Percentiles rank a stretch among this genome's conserved stretches.
Conservation (phyloP, 148 eudicot species). For the Chenopodium album region DNA sequence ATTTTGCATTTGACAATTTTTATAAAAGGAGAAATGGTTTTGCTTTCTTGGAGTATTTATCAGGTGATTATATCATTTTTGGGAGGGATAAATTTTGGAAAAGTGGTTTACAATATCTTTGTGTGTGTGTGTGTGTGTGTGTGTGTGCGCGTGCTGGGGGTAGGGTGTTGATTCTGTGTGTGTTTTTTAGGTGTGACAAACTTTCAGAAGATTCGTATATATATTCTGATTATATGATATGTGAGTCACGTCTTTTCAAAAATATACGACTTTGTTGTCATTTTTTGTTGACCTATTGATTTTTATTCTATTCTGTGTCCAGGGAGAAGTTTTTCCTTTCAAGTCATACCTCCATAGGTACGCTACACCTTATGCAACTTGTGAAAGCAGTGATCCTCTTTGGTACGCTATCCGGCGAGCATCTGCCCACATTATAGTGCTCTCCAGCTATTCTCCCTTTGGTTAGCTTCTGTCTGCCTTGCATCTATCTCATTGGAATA, state of each 20-base stretch:
- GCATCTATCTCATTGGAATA: background rate
- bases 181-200: background rate
- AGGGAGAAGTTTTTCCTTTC: conserved; percentile 83
- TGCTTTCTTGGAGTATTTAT: too few species aligned
- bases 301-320: conserved; percentile 21
- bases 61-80: too few species aligned
- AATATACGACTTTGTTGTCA: background rate
- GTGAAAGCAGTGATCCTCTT: conserved; percentile 68
- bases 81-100: background rate
- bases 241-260: background rate
- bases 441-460: conserved; percentile 90
- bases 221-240: background rate
- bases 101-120: background rate
- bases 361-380: conserved; percentile 71
- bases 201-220: background rate
- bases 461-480: conserved; percentile 47
- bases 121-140: background rate
- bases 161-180: background rate
- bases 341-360: conserved; percentile 75
- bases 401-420: conserved; percentile 94
- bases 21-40: background rate
- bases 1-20: background rate
- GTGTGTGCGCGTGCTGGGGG: background rate
- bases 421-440: conserved; percentile 89
- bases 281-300: background rate